phyloP scores from a whole-genome alignment of 179 eudicot genomes.

The Silene coronaria region DNA sequence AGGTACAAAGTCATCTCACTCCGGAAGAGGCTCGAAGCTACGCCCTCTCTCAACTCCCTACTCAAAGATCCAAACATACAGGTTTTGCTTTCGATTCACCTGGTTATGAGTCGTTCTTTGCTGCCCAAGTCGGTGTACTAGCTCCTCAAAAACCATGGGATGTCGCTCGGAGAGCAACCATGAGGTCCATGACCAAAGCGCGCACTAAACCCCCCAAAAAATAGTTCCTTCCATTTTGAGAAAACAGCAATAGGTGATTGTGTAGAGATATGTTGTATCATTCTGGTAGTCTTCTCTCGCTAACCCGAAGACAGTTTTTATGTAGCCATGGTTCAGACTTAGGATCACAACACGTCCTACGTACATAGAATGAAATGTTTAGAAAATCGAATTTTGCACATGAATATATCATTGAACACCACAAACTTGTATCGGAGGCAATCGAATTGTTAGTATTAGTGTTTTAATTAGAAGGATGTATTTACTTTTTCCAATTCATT shows the following conservation, averaged over 20 bases:
- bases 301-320: constrained; percentile 16
- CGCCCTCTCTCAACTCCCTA: constrained; percentile 71
- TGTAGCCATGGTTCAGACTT: constrained; percentile 18
- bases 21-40: constrained; percentile 71
- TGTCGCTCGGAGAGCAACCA: constrained; percentile 85
- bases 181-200: constrained; percentile 32
- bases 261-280: constrained; percentile 21
- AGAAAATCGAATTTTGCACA: neutral
- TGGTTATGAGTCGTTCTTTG: constrained; percentile 92
- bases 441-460: neutral
- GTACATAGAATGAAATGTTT: neutral
- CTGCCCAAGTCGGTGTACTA: constrained; percentile 69
- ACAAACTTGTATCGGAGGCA: too few species aligned
- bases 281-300: constrained; percentile 3
- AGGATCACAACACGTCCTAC: constrained; percentile 13
- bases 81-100: constrained; percentile 98
- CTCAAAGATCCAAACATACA: constrained; percentile 77
- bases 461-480: neutral
- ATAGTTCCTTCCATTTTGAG: neutral
- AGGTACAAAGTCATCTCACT: constrained; percentile 46
- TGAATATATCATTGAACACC: too few species aligned
- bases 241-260: constrained; percentile 15
- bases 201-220: constrained; percentile 24
- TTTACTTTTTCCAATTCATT: neutral
- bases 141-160: constrained; percentile 93